Percentiles rank a stretch among this genome's conserved stretches.
These are phyloP conservation scores for Ganoderma sinense DNA, from an alignment of 1,284 basidiomycete species.

Conservation along the genomic window DNA sequence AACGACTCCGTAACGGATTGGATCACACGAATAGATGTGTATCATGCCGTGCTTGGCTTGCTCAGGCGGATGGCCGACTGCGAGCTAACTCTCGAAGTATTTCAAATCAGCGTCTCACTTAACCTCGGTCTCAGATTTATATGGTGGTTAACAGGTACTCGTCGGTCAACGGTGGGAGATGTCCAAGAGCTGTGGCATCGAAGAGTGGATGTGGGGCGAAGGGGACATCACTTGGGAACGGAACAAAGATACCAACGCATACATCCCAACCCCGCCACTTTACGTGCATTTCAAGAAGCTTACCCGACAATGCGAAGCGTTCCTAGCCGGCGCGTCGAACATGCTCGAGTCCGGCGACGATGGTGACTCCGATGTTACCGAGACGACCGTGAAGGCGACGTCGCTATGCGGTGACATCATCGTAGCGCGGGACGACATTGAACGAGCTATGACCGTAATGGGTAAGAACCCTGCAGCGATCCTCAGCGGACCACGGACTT, in stretches of 20 bases:
- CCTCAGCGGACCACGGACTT: neutral
- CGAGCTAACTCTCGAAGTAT: conserved; percentile 53
- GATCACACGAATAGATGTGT: conserved; percentile 54
- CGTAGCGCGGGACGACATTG: conserved; percentile 54
- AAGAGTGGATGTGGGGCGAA: conserved; percentile 56
- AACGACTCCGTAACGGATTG: conserved; percentile 65
- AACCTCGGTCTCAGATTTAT: neutral
- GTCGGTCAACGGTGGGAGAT: conserved; percentile 50
- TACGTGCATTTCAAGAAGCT: conserved; percentile 62
- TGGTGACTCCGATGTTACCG: conserved; percentile 48
- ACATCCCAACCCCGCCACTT: conserved; percentile 49
- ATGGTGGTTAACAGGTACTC: conserved; percentile 41
- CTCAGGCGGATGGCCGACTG: conserved; percentile 58
- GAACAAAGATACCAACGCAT: conserved; percentile 27
- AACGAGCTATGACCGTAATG: conserved; percentile 52
- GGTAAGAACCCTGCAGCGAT: conserved; percentile 35
- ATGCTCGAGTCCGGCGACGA: conserved; percentile 45
- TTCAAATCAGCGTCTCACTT: neutral
- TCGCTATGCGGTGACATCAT: conserved; percentile 62
- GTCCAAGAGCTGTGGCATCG: conserved; percentile 48
- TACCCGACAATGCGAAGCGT: conserved; percentile 57
- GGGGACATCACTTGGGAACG: conserved; percentile 50
- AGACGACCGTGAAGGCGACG: conserved; percentile 53
- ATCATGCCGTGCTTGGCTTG: conserved; percentile 55
- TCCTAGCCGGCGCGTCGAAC: conserved; percentile 52